A percentile compares a stretch with the other conserved stretches of the same genome.
These are phyloP conservation scores for Capillidium rhysosporum DNA, from an alignment of 371 early-diverging fungal genomes.

Conservation along the genomic window DNA sequence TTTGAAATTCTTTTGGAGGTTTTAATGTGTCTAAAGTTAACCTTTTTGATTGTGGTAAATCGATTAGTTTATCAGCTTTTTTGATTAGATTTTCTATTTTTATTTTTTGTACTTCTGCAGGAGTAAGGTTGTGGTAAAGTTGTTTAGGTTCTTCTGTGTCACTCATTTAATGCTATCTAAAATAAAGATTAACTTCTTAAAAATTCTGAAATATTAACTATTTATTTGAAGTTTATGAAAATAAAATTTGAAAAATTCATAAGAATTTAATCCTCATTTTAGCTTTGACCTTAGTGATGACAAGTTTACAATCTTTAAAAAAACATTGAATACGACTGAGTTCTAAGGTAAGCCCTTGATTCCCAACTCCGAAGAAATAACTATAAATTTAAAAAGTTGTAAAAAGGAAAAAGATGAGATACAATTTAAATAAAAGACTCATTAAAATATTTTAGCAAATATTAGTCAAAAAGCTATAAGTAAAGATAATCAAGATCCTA, in stretches of 20 bases:
- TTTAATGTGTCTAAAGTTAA: slow-evolving; percentile 15
- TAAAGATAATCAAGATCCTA: not conserved
- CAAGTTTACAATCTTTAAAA: slow-evolving; percentile 7
- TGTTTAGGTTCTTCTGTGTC: no score
- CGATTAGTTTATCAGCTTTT: slow-evolving; percentile 63
- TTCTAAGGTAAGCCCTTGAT: slow-evolving; percentile 12
- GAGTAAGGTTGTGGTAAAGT: slow-evolving; percentile 4
- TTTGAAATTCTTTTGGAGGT: slow-evolving; percentile 54
- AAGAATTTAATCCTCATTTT: no score
- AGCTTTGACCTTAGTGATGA: no score
- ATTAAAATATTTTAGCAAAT: not conserved
- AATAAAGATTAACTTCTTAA: no score
- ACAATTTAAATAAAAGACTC: not conserved
- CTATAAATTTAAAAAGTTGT: not conserved
- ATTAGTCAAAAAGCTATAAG: not conserved
- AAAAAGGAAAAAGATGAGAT: not conserved
- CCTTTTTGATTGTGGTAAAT: slow-evolving; percentile 29
- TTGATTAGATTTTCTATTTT: slow-evolving; percentile 53
- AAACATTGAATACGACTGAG: slow-evolving; percentile 15
- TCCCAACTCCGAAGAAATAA: slow-evolving; percentile 7
- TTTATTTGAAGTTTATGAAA: no score
- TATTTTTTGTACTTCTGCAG: slow-evolving; percentile 27
- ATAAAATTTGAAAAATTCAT: no score
- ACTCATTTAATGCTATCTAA: no score
- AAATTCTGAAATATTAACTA: no score